Evolutionary conservation across 1,139 yeast species (phyloP), one percentile per base, ranked within the genome.

Genomic region (Hansenula sp.): DNA sequence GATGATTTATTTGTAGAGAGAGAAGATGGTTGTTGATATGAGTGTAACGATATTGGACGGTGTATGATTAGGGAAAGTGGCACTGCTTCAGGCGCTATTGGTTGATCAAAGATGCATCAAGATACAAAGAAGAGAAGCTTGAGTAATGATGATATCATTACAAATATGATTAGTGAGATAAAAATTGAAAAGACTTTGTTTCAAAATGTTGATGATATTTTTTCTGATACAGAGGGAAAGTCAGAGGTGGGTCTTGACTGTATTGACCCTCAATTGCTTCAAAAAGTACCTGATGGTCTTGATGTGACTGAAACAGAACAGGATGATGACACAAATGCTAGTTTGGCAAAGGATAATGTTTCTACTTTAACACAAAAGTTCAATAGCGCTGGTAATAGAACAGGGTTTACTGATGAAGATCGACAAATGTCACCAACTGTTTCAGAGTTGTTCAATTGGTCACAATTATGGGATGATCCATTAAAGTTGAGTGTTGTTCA

Each of bases 101-200:
- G n/a, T n/a, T n/a, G n/a, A n/a, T n/a, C n/a, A n/a, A n/a, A n/a
- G n/a, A n/a, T n/a, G n/a, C n/a, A n/a, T n/a, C n/a, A n/a, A n/a
- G n/a, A n/a, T n/a, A n/a, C n/a, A n/a, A n/a, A 5, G 32, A 26
- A 22, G 19, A 29, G 38, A 14, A 28, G 24, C 20, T 30, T 39
- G 19, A 39, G 39, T 28, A 43, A 44, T 22, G 42, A 43, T 22
- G 44, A 42, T 17, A 30, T 42, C n/a, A 42, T 41, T 2, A 37
- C 31, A 3, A 20, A 29, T n/a, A 21, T 43, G 37, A 41, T 41
- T 14, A 41, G 46, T 31, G 45, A 39, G 19, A 29, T 40, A 11
- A 39, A 35, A 20, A 19, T 37, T 14, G 44, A 37, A 17, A 44
- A 39, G 12, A 12, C 44, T 17, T 36, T 19, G 14, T 39, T 28